Evolutionary conservation across 805 yeast genomes (phyloP), one percentile per base, ranked within the genome.

Genomic region (Hanseniaspora thailandica): DNA sequence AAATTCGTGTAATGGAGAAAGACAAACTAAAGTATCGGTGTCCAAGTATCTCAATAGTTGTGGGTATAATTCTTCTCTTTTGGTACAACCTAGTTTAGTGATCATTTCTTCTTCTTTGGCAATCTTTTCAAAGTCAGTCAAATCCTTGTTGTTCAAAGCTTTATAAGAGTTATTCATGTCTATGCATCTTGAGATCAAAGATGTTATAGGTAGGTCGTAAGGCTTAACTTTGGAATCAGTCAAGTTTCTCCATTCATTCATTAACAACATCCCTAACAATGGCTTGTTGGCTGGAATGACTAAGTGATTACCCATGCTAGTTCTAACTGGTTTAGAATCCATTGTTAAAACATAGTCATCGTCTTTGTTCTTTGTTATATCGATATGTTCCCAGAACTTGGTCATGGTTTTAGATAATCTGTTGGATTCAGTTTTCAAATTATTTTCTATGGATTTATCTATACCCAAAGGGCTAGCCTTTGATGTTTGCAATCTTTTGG

Each of bases 11-110:
- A 60, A 58, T 12, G 96, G 95, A 1, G 96, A 81, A 62, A 89
- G 84, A 8, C 90, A 87, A 51, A 93, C 73, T 57, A 95, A 71
- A 1, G 97, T 88, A 66, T 93, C 99, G 0, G 98, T 93, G 65
- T 93, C 98, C 55, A 94, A 71, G 63, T 89, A 93, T 53, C 89
- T 79, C 62, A 90, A 69, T 57, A 93, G 69, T 57, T 76, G 76
- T 41, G 73, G 66, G 56, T 78, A 75, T 20, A 86, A 76, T 41
- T 76, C 77, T 4, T 73, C 76, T 41, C 78, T 63, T 46, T 68
- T 68, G 56, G 72, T 76, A 26, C 53, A 54, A 9, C 89, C 88
- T 36, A 81, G 74, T 63, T 84, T 83, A 41, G 81, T 77, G 15
- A 72, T 65, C 48, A 75, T 64, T 47, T 77, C 82, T 20, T 69